Conservation (phyloP, 2,329 filamentous ascomycete genomes). For the Alternaria panax region DNA sequence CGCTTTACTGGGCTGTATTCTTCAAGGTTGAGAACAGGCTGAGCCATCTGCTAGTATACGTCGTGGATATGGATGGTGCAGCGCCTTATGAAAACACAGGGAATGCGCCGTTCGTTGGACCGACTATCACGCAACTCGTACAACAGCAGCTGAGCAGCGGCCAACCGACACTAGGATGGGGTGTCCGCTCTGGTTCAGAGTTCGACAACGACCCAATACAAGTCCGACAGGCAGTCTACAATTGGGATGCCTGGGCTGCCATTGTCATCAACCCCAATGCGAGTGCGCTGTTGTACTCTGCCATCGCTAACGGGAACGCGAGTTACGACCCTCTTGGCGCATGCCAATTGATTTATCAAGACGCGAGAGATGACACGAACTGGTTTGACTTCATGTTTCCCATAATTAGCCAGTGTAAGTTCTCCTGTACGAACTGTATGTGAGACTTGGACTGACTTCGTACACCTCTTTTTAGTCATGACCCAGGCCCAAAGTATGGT, state of each 20-base stretch:
- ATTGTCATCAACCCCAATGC: conserved; percentile 70
- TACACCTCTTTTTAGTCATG: conserved; percentile 43
- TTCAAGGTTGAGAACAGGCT: conserved; percentile 55
- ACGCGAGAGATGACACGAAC: conserved; percentile 65
- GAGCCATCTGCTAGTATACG: conserved; percentile 61
- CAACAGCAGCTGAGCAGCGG: conserved; percentile 53
- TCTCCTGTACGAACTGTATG: too few species aligned
- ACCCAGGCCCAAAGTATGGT: conserved; percentile 58
- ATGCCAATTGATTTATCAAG: conserved; percentile 63
- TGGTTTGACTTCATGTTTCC: conserved; percentile 63
- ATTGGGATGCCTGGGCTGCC: conserved; percentile 67
- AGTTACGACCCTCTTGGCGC: conserved; percentile 68
- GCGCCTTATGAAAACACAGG: conserved; percentile 58
- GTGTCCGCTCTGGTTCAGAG: conserved; percentile 55
- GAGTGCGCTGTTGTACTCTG: conserved; percentile 63
- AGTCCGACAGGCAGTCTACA: conserved; percentile 66
- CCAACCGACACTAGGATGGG: conserved; percentile 58
- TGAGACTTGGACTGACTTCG: too few species aligned
- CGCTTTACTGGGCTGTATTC: conserved; percentile 68
- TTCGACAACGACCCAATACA: conserved; percentile 64
- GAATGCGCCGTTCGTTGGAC: conserved; percentile 63
- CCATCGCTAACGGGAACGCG: conserved; percentile 62
- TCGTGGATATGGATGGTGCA: conserved; percentile 70
- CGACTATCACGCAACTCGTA: conserved; percentile 58
- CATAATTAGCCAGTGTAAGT: conserved; percentile 47